Evolutionary conservation across 1,139 yeast species (phyloP).

Genomic region (Geotrichum phurueaensis): DNA sequence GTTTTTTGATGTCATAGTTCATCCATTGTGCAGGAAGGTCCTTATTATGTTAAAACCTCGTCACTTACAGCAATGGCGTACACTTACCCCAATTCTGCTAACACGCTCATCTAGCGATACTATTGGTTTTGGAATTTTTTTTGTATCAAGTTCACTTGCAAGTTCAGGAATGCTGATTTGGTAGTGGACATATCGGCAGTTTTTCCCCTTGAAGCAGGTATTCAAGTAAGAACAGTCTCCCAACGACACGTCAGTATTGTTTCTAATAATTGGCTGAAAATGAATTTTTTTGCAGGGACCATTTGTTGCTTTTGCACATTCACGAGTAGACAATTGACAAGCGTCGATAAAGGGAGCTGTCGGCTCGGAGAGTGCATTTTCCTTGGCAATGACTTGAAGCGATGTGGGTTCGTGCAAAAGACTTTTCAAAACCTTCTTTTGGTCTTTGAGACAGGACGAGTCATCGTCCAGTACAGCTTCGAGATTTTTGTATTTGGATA

Average conservation of each 20-base stretch:
- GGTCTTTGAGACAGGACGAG: background rate
- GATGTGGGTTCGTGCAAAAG: conserved; percentile 6
- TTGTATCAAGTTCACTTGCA: background rate
- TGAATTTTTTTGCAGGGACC: conserved; percentile 32
- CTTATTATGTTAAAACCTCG: conserved; percentile 23
- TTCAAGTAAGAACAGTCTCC: conserved; percentile 94
- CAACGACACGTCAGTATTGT: conserved; percentile 56
- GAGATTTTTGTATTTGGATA: background rate
- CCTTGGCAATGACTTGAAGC: conserved; percentile 4
- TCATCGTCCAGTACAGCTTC: background rate
- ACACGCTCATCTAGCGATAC: conserved; percentile 54
- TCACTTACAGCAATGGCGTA: conserved; percentile 20
- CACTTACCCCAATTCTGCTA: conserved; percentile 27
- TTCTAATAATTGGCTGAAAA: conserved; percentile 30
- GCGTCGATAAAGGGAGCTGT: conserved; percentile 12
- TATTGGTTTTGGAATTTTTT: conserved; percentile 21
- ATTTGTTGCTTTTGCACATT: conserved; percentile 21
- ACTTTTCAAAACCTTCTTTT: background rate
- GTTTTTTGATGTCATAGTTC: conserved; percentile 67
- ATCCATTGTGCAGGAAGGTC: conserved; percentile 73
- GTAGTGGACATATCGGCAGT: conserved; percentile 81
- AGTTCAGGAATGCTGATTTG: conserved; percentile 38
- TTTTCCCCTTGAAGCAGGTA: conserved; percentile 80
- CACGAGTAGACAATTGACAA: conserved; percentile 9
- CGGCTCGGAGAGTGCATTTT: conserved; percentile 5